These are phyloP conservation scores for Thelephora terrestris DNA, from an alignment of 1,284 basidiomycete genomes.

Conservation along the genomic window DNA sequence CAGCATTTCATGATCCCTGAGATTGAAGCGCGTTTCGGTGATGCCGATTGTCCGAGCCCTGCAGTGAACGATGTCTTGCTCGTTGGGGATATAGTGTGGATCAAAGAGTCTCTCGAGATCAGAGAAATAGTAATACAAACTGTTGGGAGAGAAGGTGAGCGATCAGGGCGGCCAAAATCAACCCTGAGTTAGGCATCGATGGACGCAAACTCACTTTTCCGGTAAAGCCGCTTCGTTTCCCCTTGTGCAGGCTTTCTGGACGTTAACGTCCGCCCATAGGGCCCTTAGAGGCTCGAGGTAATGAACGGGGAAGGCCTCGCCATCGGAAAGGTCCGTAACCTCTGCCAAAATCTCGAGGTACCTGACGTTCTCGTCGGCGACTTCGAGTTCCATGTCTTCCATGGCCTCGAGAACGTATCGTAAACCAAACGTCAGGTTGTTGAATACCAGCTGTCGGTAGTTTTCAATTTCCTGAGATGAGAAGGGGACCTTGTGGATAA, in stretches of 20 bases:
- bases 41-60: constrained; percentile 88
- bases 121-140: constrained; percentile 66
- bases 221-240: constrained; percentile 84
- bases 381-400: constrained; percentile 76
- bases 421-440: constrained; percentile 83
- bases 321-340: constrained; percentile 65
- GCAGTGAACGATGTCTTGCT: constrained; percentile 81
- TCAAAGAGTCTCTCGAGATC: constrained; percentile 76
- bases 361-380: constrained; percentile 47
- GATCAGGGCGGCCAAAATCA: constrained; percentile 1
- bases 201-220: constrained; percentile 58
- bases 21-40: constrained; percentile 82
- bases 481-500: constrained; percentile 77
- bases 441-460: constrained; percentile 83
- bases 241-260: constrained; percentile 64
- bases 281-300: constrained; percentile 58
- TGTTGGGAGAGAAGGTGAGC: constrained; percentile 16
- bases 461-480: constrained; percentile 66
- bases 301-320: constrained; percentile 62
- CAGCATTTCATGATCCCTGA: constrained; percentile 66
- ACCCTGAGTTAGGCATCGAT: neutral
- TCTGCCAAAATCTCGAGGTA: constrained; percentile 57
- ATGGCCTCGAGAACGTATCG: constrained; percentile 77
- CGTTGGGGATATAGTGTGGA: constrained; percentile 59
- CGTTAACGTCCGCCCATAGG: constrained; percentile 73